These are phyloP conservation scores for Spathaspora passalidarum DNA, from an alignment of 805 yeast species.

Conservation along the genomic window DNA sequence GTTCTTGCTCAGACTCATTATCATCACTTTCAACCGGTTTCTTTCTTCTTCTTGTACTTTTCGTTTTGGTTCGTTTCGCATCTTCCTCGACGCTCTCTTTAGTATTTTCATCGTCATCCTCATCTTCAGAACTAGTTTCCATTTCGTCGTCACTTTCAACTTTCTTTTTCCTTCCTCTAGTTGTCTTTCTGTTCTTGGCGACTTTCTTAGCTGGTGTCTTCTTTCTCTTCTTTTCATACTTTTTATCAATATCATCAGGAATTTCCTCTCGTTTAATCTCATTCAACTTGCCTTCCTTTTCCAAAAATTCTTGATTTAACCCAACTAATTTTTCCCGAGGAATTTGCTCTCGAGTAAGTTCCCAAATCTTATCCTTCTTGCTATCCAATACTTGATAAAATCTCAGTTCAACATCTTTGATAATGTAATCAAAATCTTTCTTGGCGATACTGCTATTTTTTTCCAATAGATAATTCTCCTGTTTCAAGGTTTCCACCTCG, in stretches of 20 bases:
- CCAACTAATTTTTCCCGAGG: constrained; percentile 8
- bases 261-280: constrained; percentile 16
- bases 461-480: constrained; percentile 7
- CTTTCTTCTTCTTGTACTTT: background rate
- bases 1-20: background rate
- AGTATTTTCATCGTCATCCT: background rate
- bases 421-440: constrained; percentile 13
- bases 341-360: constrained; percentile 13
- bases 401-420: constrained; percentile 23
- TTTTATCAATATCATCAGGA: constrained; percentile 17
- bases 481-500: constrained; percentile 3
- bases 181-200: constrained; percentile 8
- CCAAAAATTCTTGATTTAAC: constrained; percentile 16
- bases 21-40: background rate
- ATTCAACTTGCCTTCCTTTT: constrained; percentile 15
- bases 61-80: background rate
- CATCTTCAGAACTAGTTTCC: background rate
- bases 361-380: constrained; percentile 29
- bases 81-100: background rate
- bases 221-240: constrained; percentile 16
- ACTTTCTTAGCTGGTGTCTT: background rate
- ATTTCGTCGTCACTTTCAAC: constrained; percentile 2
- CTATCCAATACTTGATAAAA: constrained; percentile 25
- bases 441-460: constrained; percentile 12
- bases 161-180: constrained; percentile 3